phyloP scores from a whole-genome alignment of 345 rosid genomes.

The Hibiscus trionum region DNA sequence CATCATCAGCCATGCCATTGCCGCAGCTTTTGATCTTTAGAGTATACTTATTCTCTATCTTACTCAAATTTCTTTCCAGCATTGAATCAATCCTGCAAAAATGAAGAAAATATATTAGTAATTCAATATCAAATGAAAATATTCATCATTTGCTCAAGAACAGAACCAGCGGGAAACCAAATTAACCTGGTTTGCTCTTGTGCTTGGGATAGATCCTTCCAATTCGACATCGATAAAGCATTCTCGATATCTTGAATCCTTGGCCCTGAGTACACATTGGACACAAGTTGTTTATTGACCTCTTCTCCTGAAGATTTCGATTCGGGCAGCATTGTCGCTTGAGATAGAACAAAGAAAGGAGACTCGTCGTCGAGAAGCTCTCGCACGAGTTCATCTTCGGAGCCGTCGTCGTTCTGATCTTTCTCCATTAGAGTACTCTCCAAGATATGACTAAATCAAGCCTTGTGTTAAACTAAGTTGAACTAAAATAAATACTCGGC shows the following conservation, averaged over 20 bases:
- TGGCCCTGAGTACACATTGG: conserved; percentile 50
- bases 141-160: not conserved
- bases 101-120: not conserved
- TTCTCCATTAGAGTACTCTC: conserved; percentile 19
- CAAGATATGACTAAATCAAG: not conserved
- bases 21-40: conserved; percentile 50
- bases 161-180: not conserved
- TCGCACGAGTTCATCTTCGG: conserved; percentile 38
- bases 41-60: conserved; percentile 62
- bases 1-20: conserved; percentile 65
- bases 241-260: conserved; percentile 44
- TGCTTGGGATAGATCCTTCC: conserved; percentile 16
- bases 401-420: conserved; percentile 15
- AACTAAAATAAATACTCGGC: not conserved
- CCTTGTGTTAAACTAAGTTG: not conserved
- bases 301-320: too few relatives aligned
- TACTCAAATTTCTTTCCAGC: conserved; percentile 29
- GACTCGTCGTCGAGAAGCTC: conserved; percentile 47
- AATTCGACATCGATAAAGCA: conserved; percentile 29
- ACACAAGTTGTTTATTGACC: not conserved
- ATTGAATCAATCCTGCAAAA: conserved; percentile 15
- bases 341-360: conserved; percentile 35
- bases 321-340: conserved; percentile 3
- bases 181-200: conserved; percentile 27
- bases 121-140: not conserved